A percentile compares a stretch with the other conserved stretches of the same genome.
Evolutionary conservation across 495 filamentous ascomycete genomes (phyloP).

Genomic region (Hypoxylon rickii): DNA sequence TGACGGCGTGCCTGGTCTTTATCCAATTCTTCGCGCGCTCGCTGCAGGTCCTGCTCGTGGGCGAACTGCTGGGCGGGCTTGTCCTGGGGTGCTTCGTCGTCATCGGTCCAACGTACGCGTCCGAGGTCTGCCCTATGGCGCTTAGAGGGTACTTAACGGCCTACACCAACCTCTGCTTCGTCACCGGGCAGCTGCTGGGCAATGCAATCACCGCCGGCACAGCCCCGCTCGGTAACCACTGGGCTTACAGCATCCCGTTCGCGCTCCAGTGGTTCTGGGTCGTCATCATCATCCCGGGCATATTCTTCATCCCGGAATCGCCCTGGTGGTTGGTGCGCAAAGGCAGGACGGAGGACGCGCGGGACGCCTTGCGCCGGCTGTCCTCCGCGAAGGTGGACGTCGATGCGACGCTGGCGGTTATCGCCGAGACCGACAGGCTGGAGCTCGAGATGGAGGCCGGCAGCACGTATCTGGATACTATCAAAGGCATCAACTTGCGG

Average conservation of each 20-base stretch:
- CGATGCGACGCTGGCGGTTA: slow-evolving; percentile 56
- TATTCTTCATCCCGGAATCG: slow-evolving; percentile 63
- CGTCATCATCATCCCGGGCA: slow-evolving; percentile 58
- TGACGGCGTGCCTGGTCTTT: slow-evolving; percentile 56
- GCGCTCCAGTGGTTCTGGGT: slow-evolving; percentile 72
- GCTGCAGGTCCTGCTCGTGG: slow-evolving; percentile 48
- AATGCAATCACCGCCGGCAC: slow-evolving; percentile 58
- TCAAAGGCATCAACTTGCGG: slow-evolving; percentile 58
- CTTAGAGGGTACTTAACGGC: slow-evolving; percentile 61
- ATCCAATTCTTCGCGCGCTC: slow-evolving; percentile 62
- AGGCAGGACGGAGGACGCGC: slow-evolving; percentile 55
- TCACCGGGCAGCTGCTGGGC: slow-evolving; percentile 65
- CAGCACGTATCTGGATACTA: slow-evolving; percentile 59
- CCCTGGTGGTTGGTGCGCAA: slow-evolving; percentile 69
- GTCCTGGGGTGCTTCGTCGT: slow-evolving; percentile 58
- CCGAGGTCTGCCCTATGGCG: slow-evolving; percentile 63
- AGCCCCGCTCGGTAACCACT: slow-evolving; percentile 45
- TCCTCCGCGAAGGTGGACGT: slow-evolving; percentile 45
- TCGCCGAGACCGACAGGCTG: slow-evolving; percentile 64
- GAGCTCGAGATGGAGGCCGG: slow-evolving; percentile 63
- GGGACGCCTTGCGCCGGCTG: slow-evolving; percentile 49
- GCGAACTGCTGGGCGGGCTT: slow-evolving; percentile 58
- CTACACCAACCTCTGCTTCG: slow-evolving; percentile 70
- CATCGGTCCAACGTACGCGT: slow-evolving; percentile 65
- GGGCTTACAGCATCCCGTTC: slow-evolving; percentile 63